Percentiles rank a stretch among this genome's conserved stretches.
phyloP scores from a whole-genome alignment of 1,139 yeast species.

The Candida labiduridarum region DNA sequence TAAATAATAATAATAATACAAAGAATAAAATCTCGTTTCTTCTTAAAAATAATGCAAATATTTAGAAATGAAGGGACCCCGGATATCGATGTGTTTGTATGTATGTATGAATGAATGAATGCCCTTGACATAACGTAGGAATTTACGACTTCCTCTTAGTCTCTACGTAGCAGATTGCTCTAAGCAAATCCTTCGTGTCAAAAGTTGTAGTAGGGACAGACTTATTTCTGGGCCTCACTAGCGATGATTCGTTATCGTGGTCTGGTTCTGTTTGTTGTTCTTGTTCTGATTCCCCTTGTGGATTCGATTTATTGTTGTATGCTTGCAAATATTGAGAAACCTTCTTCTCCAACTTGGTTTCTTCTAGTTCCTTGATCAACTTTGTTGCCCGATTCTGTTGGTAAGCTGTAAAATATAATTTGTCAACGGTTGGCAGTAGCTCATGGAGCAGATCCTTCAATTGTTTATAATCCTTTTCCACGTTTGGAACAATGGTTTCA shows the following conservation, averaged over 20 bases:
- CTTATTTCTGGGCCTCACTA: too few relatives aligned
- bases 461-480: conserved; percentile 14
- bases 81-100: neutral
- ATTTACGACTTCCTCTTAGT: neutral
- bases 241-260: conserved; percentile 9
- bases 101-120: neutral
- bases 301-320: conserved; percentile 20
- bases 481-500: conserved; percentile 11
- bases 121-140: neutral
- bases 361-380: conserved; percentile 21
- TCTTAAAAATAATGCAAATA: conserved; percentile 1
- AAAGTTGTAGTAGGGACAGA: conserved; percentile 3
- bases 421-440: conserved; percentile 25
- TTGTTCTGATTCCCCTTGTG: neutral
- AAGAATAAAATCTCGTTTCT: neutral
- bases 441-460: conserved; percentile 19
- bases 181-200: conserved; percentile 22
- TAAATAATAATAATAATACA: neutral
- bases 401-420: conserved; percentile 24
- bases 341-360: conserved; percentile 19
- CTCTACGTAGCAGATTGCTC: conserved; percentile 24
- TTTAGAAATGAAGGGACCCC: neutral
- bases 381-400: conserved; percentile 25
- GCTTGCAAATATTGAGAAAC: conserved; percentile 23
- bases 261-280: conserved; percentile 7